These are phyloP conservation scores for Ophiostoma piceae DNA, from an alignment of 2,329 filamentous ascomycete genomes.

Conservation along the genomic window DNA sequence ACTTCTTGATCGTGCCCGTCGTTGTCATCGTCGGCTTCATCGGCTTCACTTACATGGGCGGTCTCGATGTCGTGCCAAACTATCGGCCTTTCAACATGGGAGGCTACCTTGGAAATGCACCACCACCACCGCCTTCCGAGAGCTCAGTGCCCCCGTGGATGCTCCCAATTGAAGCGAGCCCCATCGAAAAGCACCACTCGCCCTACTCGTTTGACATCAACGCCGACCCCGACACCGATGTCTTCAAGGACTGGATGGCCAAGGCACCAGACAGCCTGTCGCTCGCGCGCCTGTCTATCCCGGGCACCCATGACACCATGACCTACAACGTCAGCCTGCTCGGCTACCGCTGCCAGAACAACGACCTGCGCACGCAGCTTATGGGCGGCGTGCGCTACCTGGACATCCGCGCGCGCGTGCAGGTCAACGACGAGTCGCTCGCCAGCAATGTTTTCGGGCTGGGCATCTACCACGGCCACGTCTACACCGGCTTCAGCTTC, in stretches of 20 bases:
- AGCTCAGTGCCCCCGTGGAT: neutral
- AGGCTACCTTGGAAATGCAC: neutral
- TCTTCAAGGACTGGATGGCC: conserved; percentile 39
- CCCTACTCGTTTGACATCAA: conserved; percentile 40
- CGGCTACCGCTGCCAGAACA: conserved; percentile 45
- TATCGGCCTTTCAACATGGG: neutral
- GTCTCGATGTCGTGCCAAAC: neutral
- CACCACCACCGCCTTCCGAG: neutral
- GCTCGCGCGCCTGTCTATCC: conserved; percentile 45
- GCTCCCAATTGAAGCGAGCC: neutral
- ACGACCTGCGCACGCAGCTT: conserved; percentile 42
- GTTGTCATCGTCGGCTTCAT: conserved; percentile 9
- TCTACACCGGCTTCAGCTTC: conserved; percentile 43
- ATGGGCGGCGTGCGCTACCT: conserved; percentile 45
- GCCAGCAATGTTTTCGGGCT: conserved; percentile 31
- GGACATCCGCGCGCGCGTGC: conserved; percentile 44
- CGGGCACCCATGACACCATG: conserved; percentile 51
- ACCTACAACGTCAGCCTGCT: conserved; percentile 40
- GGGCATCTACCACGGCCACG: conserved; percentile 44
- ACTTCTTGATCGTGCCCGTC: neutral
- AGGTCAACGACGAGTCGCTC: conserved; percentile 16
- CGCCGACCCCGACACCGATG: conserved; percentile 27
- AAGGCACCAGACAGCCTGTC: conserved; percentile 38
- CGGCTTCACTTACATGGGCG: neutral
- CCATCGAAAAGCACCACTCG: conserved; percentile 27